These are phyloP conservation scores for Aspergillus viridinutans DNA, from an alignment of 2,329 filamentous ascomycete species.

Conservation along the genomic window DNA sequence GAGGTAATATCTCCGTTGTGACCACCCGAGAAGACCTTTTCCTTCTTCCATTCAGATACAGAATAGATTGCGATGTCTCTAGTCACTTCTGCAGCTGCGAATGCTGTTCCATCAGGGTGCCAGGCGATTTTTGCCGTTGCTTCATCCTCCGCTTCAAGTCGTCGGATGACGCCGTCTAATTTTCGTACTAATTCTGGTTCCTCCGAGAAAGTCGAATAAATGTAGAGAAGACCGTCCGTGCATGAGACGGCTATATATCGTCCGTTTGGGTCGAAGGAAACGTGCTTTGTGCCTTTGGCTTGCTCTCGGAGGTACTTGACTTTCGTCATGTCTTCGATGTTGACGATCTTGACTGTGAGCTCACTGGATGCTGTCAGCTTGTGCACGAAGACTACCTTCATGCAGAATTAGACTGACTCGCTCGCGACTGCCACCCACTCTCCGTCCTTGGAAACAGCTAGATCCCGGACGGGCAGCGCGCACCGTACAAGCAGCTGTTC, in stretches of 20 bases:
- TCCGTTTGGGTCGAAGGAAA: constrained; percentile 80
- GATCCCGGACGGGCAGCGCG: constrained; percentile 79
- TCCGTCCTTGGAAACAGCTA: constrained; percentile 74
- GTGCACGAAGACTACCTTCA: neutral
- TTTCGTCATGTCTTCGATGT: constrained; percentile 69
- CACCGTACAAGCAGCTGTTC: constrained; percentile 79
- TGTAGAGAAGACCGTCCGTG: constrained; percentile 81
- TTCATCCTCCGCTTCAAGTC: constrained; percentile 71
- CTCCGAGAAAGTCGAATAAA: constrained; percentile 77
- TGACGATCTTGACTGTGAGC: constrained; percentile 83
- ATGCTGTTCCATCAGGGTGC: constrained; percentile 92
- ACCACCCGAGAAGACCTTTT: constrained; percentile 71
- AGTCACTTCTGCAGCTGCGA: constrained; percentile 77
- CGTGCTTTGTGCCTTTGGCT: constrained; percentile 79
- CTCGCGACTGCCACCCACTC: constrained; percentile 94
- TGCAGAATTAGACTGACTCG: constrained; percentile 54
- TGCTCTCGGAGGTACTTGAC: constrained; percentile 80
- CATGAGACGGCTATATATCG: constrained; percentile 74
- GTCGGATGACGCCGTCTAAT: constrained; percentile 79
- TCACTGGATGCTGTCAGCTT: constrained; percentile 53
- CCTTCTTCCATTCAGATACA: constrained; percentile 83
- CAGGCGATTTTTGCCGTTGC: constrained; percentile 71
- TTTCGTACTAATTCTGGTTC: constrained; percentile 77
- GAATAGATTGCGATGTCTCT: constrained; percentile 83
- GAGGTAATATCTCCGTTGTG: constrained; percentile 84